Conservation (phyloP, 148 eudicot species). For the Arctostaphylos glauca region DNA sequence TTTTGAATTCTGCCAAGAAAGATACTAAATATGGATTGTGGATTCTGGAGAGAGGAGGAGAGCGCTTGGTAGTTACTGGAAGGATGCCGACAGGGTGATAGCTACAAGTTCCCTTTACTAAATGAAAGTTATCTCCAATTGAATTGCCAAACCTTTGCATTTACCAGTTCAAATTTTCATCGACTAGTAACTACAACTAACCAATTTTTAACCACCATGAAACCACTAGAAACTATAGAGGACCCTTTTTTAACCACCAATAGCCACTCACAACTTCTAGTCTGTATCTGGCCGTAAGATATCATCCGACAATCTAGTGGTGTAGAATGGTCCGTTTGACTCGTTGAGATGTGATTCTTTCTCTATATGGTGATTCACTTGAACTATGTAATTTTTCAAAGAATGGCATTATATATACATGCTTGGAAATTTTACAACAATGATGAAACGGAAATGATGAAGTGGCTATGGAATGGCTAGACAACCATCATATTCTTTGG, state of each 20-base stretch:
- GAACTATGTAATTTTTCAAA: neutral
- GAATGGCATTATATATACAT: neutral
- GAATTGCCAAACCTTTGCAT: neutral
- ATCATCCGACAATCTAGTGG: neutral
- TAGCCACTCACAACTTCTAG: neutral
- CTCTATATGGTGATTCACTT: neutral
- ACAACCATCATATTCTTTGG: too few species aligned
- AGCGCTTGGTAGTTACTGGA: neutral
- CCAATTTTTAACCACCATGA: too few species aligned
- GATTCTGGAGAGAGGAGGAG: neutral
- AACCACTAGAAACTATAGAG: too few species aligned
- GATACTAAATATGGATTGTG: neutral
- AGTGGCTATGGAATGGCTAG: too few species aligned
- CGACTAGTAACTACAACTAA: too few species aligned
- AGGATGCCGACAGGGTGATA: neutral
- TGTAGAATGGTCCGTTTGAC: neutral
- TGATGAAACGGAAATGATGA: neutral
- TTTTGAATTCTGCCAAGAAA: neutral
- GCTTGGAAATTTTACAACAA: neutral
- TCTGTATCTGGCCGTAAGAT: neutral
- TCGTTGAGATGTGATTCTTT: neutral
- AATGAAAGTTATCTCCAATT: neutral
- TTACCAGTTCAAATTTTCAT: neutral
- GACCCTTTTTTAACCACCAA: neutral
- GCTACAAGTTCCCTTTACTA: neutral